phyloP scores from a whole-genome alignment of 2,329 filamentous ascomycete genomes.

The Thielaviopsis ethacetica region DNA sequence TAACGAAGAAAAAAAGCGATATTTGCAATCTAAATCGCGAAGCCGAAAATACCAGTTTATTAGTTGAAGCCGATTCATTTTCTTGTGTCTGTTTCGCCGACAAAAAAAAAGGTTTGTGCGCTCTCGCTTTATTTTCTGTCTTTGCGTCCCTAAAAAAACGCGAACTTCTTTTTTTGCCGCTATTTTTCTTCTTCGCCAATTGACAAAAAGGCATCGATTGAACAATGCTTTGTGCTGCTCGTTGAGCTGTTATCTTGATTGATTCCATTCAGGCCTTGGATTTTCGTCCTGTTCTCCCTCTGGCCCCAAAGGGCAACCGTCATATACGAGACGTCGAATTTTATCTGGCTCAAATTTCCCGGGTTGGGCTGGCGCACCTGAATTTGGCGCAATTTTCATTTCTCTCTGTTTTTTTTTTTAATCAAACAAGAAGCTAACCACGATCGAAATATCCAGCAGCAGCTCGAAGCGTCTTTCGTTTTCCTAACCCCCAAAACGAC shows the following conservation, averaged over 20 bases:
- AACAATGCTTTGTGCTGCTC: background rate
- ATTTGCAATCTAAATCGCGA: background rate
- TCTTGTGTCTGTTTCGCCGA: background rate
- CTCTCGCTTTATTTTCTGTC: background rate
- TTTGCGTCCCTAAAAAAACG: background rate
- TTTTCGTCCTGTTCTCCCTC: background rate
- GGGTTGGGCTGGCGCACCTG: background rate
- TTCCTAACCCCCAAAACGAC: background rate
- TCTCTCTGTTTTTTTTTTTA: background rate
- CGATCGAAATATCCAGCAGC: background rate
- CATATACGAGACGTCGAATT: background rate
- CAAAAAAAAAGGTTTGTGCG: background rate
- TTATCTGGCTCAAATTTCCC: background rate
- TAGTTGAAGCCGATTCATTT: background rate
- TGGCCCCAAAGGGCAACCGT: background rate
- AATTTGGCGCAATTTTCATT: background rate
- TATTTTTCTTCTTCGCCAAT: background rate
- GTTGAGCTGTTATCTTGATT: background rate
- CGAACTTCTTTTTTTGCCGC: background rate
- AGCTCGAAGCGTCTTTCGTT: background rate
- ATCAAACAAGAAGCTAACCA: background rate
- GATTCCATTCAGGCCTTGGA: background rate
- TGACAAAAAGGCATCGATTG: background rate
- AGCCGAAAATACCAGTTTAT: background rate
- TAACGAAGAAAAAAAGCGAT: background rate